Evolutionary conservation across 768 basidiomycete genomes (phyloP).

Genomic region (Russula dissimulans): DNA sequence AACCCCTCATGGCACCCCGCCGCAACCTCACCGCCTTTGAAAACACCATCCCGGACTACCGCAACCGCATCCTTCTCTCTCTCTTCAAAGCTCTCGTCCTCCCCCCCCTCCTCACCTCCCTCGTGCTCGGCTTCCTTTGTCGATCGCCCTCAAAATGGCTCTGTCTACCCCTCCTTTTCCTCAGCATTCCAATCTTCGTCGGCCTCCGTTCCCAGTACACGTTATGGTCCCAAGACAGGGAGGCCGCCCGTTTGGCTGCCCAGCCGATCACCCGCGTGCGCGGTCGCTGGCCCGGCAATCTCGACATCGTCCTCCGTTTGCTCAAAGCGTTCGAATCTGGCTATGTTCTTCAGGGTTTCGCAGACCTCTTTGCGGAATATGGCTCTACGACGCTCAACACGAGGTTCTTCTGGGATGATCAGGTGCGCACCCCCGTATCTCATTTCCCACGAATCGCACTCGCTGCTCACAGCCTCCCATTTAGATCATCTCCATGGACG

Average conservation of each 20-base stretch:
- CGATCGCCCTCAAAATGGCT: neutral
- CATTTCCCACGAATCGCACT: neutral
- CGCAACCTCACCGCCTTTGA: slow-evolving; percentile 13
- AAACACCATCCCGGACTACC: slow-evolving; percentile 17
- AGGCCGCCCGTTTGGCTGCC: slow-evolving; percentile 18
- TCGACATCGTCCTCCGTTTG: slow-evolving; percentile 25
- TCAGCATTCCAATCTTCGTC: slow-evolving; percentile 6
- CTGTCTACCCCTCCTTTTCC: neutral
- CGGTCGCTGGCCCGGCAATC: slow-evolving; percentile 28
- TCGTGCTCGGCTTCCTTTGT: neutral
- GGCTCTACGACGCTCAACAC: slow-evolving; percentile 26
- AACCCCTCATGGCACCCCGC: slow-evolving; percentile 6
- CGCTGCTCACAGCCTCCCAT: neutral
- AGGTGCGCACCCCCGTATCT: slow-evolving; percentile 14
- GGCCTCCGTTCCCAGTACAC: slow-evolving; percentile 6
- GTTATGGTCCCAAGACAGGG: slow-evolving; percentile 9
- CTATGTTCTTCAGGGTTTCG: slow-evolving; percentile 24
- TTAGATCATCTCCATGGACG: slow-evolving; percentile 19
- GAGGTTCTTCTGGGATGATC: slow-evolving; percentile 28
- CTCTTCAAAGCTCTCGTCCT: slow-evolving; percentile 5
- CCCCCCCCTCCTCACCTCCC: slow-evolving; percentile 10
- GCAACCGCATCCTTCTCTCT: slow-evolving; percentile 17
- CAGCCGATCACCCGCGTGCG: slow-evolving; percentile 23
- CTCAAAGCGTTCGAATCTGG: slow-evolving; percentile 20
- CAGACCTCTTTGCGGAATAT: slow-evolving; percentile 24